phyloP scores from a whole-genome alignment of 192 early-diverging fungal species.

The Backusella tarrabulga region DNA sequence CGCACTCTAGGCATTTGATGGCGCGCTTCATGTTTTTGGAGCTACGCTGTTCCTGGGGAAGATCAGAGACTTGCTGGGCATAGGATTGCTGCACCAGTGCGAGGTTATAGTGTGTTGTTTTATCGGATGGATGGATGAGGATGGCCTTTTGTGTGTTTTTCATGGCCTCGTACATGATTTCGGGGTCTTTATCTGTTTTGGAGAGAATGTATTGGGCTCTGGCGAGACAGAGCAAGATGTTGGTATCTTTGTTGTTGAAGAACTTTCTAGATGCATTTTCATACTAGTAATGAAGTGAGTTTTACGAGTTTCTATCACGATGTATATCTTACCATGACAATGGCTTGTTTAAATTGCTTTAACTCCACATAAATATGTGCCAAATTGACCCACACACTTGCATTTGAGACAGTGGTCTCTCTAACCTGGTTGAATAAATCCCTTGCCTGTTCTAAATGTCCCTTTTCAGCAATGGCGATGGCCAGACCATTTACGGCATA shows the following conservation, averaged over 20 bases:
- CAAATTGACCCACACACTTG: conserved; percentile 66
- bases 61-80: conserved; percentile 77
- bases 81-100: conserved; percentile 84
- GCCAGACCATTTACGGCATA: conserved; percentile 87
- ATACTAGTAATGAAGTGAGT: conserved; percentile 34
- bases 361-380: conserved; percentile 76
- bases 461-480: conserved; percentile 77
- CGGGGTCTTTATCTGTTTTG: conserved; percentile 61
- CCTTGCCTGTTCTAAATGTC: conserved; percentile 55
- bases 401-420: conserved; percentile 40
- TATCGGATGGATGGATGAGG: conserved; percentile 52
- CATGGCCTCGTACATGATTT: conserved; percentile 58
- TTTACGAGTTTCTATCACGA: background rate
- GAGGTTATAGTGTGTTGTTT: conserved; percentile 61
- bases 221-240: conserved; percentile 55
- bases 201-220: conserved; percentile 58
- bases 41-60: conserved; percentile 59
- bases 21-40: conserved; percentile 57
- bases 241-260: conserved; percentile 47
- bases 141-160: conserved; percentile 48
- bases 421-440: conserved; percentile 60
- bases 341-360: conserved; percentile 72
- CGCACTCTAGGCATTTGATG: conserved; percentile 53
- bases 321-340: conserved; percentile 54
- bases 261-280: conserved; percentile 59